Base-by-base conservation (phyloP, 192 early-diverging fungal genomes). In the Coemansia reversa region DNA sequence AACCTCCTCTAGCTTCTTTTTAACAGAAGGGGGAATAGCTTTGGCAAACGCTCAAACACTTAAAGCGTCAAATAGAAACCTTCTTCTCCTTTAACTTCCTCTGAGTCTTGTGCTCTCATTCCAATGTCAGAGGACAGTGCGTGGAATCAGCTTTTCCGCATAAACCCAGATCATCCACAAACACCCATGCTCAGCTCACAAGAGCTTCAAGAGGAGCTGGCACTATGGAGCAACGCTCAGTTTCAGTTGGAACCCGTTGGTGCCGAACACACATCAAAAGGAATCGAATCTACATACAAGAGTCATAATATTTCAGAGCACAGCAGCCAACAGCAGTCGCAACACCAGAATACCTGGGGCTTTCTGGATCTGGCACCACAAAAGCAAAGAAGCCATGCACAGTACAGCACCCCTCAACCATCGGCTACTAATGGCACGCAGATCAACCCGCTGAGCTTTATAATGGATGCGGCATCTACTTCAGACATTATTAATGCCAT, bases 151-250 rank as follows among this genome's bases (percentile, higher is more conserved):
- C 70, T 79, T 9, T 79, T 79, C 56, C 76, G 76, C 60, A 60
- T 79, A 25, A 87, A 87, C 53, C 82, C 86, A 30, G 86, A 85
- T 28, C 69, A 79, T 18, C 81, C 83, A 14, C 72, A 65, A 25
- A 75, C 74, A 20, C 70, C 75, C 35, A 74, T 79, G 73, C 72
- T 86, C 22, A 84, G 85, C 64, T 79, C 81, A 52, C 77, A 86
- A 42, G 88, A 89, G 72, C 79, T 87, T 42, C 78, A 84, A 50
- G 81, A 86, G 20, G 88, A 89, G 57, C 77, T 89, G 51, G 78
- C 86, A 7, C 75, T 89, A 27, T 91, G 85, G 81, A 74, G 88
- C 53, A 86, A 87, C 57, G 85, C 86, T 19, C 87, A 91, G 69
- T 91, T 89, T 67, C 84, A 82, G 33, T 84, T 87, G 28, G 87